Percentiles rank a stretch among this genome's conserved stretches.
phyloP scores from a whole-genome alignment of 1,284 basidiomycete genomes.

The Thecaphora frezii region DNA sequence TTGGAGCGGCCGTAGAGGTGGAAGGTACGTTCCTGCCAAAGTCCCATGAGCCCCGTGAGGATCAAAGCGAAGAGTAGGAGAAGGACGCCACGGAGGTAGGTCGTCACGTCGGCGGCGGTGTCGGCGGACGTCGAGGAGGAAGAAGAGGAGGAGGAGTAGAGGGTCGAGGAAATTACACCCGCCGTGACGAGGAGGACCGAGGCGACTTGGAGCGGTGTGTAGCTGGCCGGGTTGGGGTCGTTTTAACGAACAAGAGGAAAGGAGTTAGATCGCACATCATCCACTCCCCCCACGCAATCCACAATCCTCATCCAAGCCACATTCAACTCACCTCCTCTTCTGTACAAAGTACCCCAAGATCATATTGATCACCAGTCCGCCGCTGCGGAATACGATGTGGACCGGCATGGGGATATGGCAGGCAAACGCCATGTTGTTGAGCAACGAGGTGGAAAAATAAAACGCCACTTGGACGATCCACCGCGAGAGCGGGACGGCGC shows the following conservation, averaged over 20 bases:
- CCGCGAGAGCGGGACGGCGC: conserved; percentile 69
- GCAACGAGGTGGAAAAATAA: conserved; percentile 76
- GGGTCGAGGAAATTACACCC: conserved; percentile 80
- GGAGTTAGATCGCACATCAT: too few species aligned
- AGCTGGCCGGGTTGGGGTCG: conserved; percentile 11
- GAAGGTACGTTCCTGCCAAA: conserved; percentile 83
- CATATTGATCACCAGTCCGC: conserved; percentile 81
- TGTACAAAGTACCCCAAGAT: conserved; percentile 70
- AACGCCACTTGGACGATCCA: conserved; percentile 81
- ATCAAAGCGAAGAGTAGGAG: conserved; percentile 77
- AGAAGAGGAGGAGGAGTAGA: conserved; percentile 64
- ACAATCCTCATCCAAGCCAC: too few species aligned
- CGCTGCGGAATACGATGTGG: conserved; percentile 91
- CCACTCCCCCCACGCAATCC: too few species aligned
- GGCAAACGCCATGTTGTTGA: conserved; percentile 89
- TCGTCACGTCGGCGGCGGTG: conserved; percentile 12
- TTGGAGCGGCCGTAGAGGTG: conserved; percentile 67
- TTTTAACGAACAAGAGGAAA: conserved; percentile 22
- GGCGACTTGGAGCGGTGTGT: conserved; percentile 39
- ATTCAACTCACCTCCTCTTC: conserved; percentile 61
- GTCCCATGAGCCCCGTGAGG: conserved; percentile 77
- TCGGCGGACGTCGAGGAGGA: conserved; percentile 13
- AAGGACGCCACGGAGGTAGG: conserved; percentile 72
- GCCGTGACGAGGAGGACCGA: conserved; percentile 78
- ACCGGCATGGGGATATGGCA: conserved; percentile 82